Evolutionary conservation across 73 alveolate genomes (phyloP).

Genomic region (Stentor coeruleus): DNA sequence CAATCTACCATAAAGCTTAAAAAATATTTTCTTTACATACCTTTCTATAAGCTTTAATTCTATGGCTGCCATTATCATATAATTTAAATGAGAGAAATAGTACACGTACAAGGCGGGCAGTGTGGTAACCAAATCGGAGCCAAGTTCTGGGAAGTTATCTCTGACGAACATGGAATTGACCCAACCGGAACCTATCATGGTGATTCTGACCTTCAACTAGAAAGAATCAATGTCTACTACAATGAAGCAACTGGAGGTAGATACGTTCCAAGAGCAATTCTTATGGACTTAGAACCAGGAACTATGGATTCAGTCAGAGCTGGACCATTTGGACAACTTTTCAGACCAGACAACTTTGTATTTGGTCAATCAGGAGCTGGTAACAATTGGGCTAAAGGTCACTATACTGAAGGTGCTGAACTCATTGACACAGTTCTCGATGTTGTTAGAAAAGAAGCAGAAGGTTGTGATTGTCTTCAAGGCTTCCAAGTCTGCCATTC

Average conservation of each 20-base stretch:
- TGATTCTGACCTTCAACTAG: conserved; percentile 30
- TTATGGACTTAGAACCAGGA: conserved; percentile 41
- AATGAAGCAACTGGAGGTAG: conserved; percentile 37
- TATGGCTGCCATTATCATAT: too few species aligned
- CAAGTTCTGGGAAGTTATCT: conserved; percentile 98
- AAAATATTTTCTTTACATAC: too few species aligned
- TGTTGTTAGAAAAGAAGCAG: conserved; percentile 71
- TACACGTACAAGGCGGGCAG: conserved; percentile 95
- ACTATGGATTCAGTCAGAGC: conserved; percentile 18
- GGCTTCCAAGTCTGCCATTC: conserved; percentile 54
- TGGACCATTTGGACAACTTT: conserved; percentile 26
- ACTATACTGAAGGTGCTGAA: conserved; percentile 91
- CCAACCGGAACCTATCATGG: conserved; percentile 97
- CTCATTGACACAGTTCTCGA: conserved; percentile 85
- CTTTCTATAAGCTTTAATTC: too few species aligned
- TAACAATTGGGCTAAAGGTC: conserved; percentile 93
- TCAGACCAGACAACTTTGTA: conserved; percentile 27
- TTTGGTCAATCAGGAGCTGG: conserved; percentile 51
- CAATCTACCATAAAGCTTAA: too few species aligned
- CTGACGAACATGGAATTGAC: conserved; percentile 99
- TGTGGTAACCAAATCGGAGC: conserved; percentile 99
- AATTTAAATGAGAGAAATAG: conserved; percentile 98
- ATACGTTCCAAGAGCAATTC: conserved; percentile 43
- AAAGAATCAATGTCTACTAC: conserved; percentile 36
- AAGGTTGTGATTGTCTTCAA: conserved; percentile 41